These are phyloP conservation scores for Balamuthia mandrillaris DNA, from an alignment of 208 protist species.

Conservation along the genomic window DNA sequence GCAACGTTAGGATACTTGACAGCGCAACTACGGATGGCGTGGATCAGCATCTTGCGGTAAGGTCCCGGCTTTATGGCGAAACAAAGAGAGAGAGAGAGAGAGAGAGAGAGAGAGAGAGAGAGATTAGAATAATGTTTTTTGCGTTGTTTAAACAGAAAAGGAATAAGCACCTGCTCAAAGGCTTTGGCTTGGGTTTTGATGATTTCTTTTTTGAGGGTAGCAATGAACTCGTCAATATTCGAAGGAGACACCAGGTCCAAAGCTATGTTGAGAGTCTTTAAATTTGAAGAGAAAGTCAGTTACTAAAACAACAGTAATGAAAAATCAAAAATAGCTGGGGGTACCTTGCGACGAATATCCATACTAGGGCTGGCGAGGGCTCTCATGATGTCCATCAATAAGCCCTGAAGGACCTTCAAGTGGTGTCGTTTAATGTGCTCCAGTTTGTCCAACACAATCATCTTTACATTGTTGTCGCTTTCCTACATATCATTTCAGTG, in stretches of 20 bases:
- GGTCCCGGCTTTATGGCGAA: constrained; percentile 53
- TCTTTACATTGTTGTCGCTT: constrained; percentile 96
- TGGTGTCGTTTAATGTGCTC: constrained; percentile 79
- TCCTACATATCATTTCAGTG: constrained; percentile 65
- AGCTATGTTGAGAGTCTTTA: constrained; percentile 86
- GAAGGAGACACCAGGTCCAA: constrained; percentile 83
- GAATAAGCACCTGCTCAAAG: constrained; percentile 43
- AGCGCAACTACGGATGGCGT: constrained; percentile 85
- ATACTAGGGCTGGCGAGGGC: constrained; percentile 81
- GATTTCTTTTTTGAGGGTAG: constrained; percentile 92
- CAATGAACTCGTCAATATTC: constrained; percentile 89
- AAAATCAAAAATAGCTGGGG: too few species aligned
- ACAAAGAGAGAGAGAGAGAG: not conserved
- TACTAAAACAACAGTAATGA: too few species aligned
- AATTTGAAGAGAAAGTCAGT: too few species aligned
- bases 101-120: not conserved
- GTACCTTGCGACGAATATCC: constrained; percentile 86
- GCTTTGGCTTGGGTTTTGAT: constrained; percentile 60
- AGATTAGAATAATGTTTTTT: not conserved
- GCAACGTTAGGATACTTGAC: constrained; percentile 83
- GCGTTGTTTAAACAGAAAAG: too few species aligned
- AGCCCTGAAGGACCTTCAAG: constrained; percentile 83
- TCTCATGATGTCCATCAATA: constrained; percentile 91
- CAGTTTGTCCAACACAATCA: constrained; percentile 94
- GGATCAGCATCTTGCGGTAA: constrained; percentile 87